These are phyloP conservation scores for Plantago elongata DNA, from an alignment of 257 asterid species.

Conservation along the genomic window DNA sequence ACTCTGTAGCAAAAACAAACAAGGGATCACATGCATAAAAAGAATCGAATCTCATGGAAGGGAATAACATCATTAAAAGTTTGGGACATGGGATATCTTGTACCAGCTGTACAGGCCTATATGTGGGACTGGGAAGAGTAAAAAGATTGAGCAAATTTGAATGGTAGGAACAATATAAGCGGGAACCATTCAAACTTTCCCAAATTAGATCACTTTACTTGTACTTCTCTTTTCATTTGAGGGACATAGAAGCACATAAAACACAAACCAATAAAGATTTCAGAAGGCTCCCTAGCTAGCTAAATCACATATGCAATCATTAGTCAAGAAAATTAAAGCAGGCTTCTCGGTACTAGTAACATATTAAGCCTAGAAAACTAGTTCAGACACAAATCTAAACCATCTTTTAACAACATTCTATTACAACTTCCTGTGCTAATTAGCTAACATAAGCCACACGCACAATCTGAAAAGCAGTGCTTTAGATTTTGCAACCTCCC, in stretches of 20 bases:
- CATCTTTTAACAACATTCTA: conserved; percentile 10
- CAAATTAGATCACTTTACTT: neutral
- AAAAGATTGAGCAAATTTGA: too few species aligned
- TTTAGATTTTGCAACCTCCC: neutral
- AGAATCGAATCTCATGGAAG: too few species aligned
- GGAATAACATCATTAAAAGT: too few species aligned
- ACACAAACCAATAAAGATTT: conserved; percentile 9
- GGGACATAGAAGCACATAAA: neutral
- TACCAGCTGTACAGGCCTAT: too few species aligned
- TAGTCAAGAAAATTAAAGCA: conserved; percentile 3
- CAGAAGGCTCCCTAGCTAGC: neutral
- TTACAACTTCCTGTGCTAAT: conserved; percentile 1
- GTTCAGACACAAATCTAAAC: conserved; percentile 6
- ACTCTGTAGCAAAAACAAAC: too few species aligned
- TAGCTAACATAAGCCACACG: neutral
- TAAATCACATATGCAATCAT: conserved; percentile 2
- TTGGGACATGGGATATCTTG: too few species aligned
- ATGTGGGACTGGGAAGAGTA: too few species aligned
- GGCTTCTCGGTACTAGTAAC: neutral
- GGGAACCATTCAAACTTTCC: too few species aligned
- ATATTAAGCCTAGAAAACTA: conserved; percentile 1
- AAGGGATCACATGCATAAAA: too few species aligned
- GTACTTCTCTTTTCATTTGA: neutral
- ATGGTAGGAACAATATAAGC: too few species aligned
- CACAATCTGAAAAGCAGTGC: conserved; percentile 4